Evolutionary conservation across 1,284 basidiomycete species (phyloP).

Genomic region (Rhodofomes roseus): DNA sequence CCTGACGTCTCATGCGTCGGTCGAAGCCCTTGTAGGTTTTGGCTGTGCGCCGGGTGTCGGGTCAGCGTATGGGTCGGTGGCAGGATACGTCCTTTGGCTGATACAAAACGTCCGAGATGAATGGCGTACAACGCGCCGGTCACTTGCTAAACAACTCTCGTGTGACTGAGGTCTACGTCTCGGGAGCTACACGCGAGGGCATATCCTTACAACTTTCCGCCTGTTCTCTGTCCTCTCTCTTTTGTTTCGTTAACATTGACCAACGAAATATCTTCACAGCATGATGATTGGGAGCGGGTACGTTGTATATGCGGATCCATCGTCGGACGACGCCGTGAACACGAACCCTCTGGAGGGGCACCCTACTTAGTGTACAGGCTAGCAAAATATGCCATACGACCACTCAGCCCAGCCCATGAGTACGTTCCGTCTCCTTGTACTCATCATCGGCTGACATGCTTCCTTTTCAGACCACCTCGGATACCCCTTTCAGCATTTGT

Average conservation of each 20-base stretch:
- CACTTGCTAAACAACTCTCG: conserved; percentile 79
- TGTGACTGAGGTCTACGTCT: conserved; percentile 58
- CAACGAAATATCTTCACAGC: conserved; percentile 29
- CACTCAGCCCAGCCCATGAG: conserved; percentile 62
- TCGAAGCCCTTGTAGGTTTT: conserved; percentile 57
- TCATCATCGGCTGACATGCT: background rate
- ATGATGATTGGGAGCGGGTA: conserved; percentile 61
- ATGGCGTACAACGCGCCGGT: conserved; percentile 31
- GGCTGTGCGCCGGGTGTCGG: conserved; percentile 20
- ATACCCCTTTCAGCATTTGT: conserved; percentile 82
- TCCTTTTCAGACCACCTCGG: conserved; percentile 44
- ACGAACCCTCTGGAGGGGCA: conserved; percentile 33
- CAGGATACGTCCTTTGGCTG: conserved; percentile 60
- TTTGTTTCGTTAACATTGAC: conserved; percentile 14
- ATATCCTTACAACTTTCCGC: conserved; percentile 39
- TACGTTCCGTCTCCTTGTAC: conserved; percentile 32
- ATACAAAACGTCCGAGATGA: conserved; percentile 86
- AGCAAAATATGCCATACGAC: conserved; percentile 78
- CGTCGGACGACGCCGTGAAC: conserved; percentile 65
- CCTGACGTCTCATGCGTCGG: conserved; percentile 16
- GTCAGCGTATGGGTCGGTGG: conserved; percentile 28
- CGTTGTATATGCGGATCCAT: conserved; percentile 78
- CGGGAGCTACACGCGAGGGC: conserved; percentile 82
- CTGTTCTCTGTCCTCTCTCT: background rate
- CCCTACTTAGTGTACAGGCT: conserved; percentile 56